These are phyloP conservation scores for Tolypocladium pustulatum DNA, from an alignment of 2,329 filamentous ascomycete species.

Conservation along the genomic window DNA sequence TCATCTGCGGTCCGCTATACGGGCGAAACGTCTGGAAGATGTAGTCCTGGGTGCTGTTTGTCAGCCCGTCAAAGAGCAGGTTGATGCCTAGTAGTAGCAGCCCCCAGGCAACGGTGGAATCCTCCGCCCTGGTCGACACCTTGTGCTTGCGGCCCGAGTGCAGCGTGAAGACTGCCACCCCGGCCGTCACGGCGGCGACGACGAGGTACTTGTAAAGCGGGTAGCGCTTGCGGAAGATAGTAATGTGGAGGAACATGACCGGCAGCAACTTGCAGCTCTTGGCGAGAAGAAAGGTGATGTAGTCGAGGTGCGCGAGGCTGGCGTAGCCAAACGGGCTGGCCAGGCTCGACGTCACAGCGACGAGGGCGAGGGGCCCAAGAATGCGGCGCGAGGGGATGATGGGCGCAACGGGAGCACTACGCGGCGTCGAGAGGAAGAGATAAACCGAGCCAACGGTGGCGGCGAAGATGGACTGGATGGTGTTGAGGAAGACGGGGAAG, in stretches of 20 bases:
- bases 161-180: conserved; percentile 90
- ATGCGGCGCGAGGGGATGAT: conserved; percentile 73
- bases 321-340: conserved; percentile 96
- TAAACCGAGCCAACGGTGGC: conserved; percentile 75
- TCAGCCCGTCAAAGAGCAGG: conserved; percentile 88
- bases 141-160: conserved; percentile 56
- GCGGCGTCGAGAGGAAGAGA: conserved; percentile 53
- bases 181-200: conserved; percentile 79
- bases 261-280: conserved; percentile 99
- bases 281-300: conserved; percentile 93
- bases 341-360: conserved; percentile 78
- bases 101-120: conserved; percentile 63
- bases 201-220: conserved; percentile 96
- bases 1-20: conserved; percentile 94
- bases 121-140: conserved; percentile 29
- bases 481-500: conserved; percentile 92
- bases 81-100: conserved; percentile 79
- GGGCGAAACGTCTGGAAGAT: conserved; percentile 73
- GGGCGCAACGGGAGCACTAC: conserved; percentile 33
- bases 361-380: conserved; percentile 67
- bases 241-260: conserved; percentile 94
- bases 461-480: conserved; percentile 84
- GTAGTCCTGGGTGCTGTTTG: conserved; percentile 93
- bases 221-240: conserved; percentile 79
- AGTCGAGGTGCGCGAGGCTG: conserved; percentile 86